phyloP scores from a whole-genome alignment of 2,329 filamentous ascomycete species.

The Exserohilum rostratum region DNA sequence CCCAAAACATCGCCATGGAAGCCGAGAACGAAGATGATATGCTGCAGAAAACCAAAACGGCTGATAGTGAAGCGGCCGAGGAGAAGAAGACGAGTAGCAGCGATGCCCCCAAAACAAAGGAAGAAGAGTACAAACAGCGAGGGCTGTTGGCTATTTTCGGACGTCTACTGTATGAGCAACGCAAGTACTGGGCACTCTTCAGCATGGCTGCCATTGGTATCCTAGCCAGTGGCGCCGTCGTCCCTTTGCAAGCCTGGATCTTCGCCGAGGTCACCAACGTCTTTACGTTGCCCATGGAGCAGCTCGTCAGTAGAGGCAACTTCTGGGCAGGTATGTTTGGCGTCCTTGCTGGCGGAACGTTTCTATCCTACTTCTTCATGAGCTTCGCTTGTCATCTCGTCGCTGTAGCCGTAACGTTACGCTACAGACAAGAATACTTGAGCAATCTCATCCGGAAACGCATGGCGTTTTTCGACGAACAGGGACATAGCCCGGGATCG shows the following conservation, averaged over 20 bases:
- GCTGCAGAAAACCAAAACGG: slow-evolving; percentile 25
- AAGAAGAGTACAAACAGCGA: slow-evolving; percentile 37
- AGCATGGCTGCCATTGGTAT: slow-evolving; percentile 36
- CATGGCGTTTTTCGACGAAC: slow-evolving; percentile 65
- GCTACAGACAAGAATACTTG: slow-evolving; percentile 66
- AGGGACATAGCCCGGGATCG: slow-evolving; percentile 65
- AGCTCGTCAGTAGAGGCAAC: slow-evolving; percentile 48
- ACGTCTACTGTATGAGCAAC: slow-evolving; percentile 43
- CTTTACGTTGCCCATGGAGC: slow-evolving; percentile 41
- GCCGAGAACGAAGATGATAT: slow-evolving; percentile 26
- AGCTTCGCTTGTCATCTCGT: slow-evolving; percentile 44
- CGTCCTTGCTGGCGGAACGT: slow-evolving; percentile 61
- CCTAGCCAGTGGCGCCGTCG: slow-evolving; percentile 43
- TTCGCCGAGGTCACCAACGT: slow-evolving; percentile 47
- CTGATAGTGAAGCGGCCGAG: slow-evolving; percentile 17
- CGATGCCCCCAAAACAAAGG: slow-evolving; percentile 11
- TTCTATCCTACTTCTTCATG: slow-evolving; percentile 61
- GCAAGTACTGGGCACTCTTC: slow-evolving; percentile 44
- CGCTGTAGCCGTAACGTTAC: slow-evolving; percentile 55
- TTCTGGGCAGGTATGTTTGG: slow-evolving; percentile 73
- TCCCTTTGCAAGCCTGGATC: slow-evolving; percentile 48
- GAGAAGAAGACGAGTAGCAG: slow-evolving; percentile 7
- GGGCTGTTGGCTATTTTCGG: slow-evolving; percentile 43
- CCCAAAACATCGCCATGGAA: slow-evolving; percentile 43
- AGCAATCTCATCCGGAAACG: slow-evolving; percentile 65